Percentiles rank a stretch among this genome's conserved stretches.
phyloP scores from a whole-genome alignment of 1,284 basidiomycete genomes.

The Boletus coffeatus region DNA sequence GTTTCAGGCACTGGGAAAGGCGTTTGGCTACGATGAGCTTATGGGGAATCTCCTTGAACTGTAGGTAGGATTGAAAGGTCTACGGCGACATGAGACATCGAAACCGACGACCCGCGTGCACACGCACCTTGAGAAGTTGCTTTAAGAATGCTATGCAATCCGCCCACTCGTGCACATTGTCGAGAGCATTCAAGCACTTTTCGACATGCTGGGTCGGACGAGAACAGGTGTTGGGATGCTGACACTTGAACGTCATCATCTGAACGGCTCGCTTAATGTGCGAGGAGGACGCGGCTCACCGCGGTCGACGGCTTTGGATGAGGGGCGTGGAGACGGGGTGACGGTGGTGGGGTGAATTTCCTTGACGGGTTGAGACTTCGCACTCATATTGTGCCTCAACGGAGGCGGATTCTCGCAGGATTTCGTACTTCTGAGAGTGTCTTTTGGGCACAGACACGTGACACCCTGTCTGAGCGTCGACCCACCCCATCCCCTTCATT shows the following conservation, averaged over 20 bases:
- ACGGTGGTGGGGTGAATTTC: slow-evolving; percentile 17
- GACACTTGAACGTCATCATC: slow-evolving; percentile 25
- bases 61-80: slow-evolving; percentile 89
- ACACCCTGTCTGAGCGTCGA: slow-evolving; percentile 6
- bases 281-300: slow-evolving; percentile 33
- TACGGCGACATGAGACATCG: slow-evolving; percentile 29
- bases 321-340: slow-evolving; percentile 32
- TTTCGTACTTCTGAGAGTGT: not conserved
- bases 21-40: slow-evolving; percentile 95
- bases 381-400: slow-evolving; percentile 18
- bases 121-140: slow-evolving; percentile 77
- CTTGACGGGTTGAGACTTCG: slow-evolving; percentile 14
- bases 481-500: slow-evolving; percentile 27
- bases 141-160: slow-evolving; percentile 99
- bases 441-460: slow-evolving; percentile 11
- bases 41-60: slow-evolving; percentile 93
- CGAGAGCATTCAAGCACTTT: slow-evolving; percentile 88
- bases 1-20: slow-evolving; percentile 94
- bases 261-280: slow-evolving; percentile 1
- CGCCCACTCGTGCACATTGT: slow-evolving; percentile 98
- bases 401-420: slow-evolving; percentile 14
- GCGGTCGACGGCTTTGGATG: slow-evolving; percentile 40
- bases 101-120: not conserved
- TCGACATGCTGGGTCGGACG: slow-evolving; percentile 87
- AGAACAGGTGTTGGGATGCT: slow-evolving; percentile 45